These are phyloP conservation scores for Thermomyces lanuginosus DNA, from an alignment of 2,329 filamentous ascomycete genomes.

Conservation along the genomic window DNA sequence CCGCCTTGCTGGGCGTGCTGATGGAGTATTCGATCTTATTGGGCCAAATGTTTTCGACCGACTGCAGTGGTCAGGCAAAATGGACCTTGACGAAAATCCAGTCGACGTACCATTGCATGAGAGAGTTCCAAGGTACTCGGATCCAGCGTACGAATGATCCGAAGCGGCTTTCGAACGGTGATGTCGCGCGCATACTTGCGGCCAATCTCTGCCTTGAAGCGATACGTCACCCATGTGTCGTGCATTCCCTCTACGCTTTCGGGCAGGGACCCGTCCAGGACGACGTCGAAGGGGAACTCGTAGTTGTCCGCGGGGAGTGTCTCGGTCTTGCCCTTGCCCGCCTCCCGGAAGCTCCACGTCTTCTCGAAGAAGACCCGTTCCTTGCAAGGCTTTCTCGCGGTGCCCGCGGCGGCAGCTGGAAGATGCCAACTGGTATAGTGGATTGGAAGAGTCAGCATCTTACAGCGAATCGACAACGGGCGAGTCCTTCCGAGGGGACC, in stretches of 20 bases:
- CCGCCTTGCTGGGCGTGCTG: constrained; percentile 79
- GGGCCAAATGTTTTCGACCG: constrained; percentile 92
- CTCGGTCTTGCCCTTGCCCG: constrained; percentile 32
- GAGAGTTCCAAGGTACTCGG: constrained; percentile 60
- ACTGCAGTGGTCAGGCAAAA: constrained; percentile 27
- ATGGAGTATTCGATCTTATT: constrained; percentile 97
- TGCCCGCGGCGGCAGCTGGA: constrained; percentile 20
- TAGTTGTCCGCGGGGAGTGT: constrained; percentile 59
- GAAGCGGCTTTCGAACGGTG: constrained; percentile 59
- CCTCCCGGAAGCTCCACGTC: constrained; percentile 52
- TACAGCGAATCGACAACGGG: background rate
- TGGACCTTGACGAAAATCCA: constrained; percentile 1
- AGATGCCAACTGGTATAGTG: constrained; percentile 17
- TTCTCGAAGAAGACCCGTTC: constrained; percentile 46
- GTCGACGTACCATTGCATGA: constrained; percentile 57
- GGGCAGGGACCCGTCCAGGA: constrained; percentile 50
- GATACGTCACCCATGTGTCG: constrained; percentile 77
- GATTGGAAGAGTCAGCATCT: constrained; percentile 1
- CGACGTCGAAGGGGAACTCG: constrained; percentile 63
- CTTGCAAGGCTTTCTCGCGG: constrained; percentile 23
- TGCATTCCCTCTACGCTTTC: constrained; percentile 84
- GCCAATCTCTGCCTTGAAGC: constrained; percentile 77
- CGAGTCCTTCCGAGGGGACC: constrained; percentile 27
- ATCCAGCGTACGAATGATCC: constrained; percentile 62
- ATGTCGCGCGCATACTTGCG: constrained; percentile 82